These are phyloP conservation scores for Rhododendron molle DNA, from an alignment of 148 eudicot genomes.

Conservation along the genomic window DNA sequence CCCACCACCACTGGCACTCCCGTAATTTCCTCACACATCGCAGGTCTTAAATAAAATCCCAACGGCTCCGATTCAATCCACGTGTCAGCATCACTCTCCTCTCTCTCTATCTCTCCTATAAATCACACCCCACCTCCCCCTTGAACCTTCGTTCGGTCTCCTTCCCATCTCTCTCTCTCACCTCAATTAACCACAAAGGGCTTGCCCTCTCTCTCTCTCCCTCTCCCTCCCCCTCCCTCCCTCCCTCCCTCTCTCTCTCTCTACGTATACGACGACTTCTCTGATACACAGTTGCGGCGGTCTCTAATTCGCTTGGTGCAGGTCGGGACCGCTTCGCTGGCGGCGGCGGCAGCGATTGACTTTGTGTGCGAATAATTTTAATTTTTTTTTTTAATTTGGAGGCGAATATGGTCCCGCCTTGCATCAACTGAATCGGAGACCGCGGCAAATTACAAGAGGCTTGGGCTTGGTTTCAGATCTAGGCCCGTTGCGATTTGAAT, in stretches of 20 bases:
- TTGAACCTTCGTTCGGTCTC: not conserved
- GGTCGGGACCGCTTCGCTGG: constrained; percentile 81
- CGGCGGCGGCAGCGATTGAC: constrained; percentile 2
- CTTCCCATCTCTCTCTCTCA: not conserved
- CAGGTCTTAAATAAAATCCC: not conserved
- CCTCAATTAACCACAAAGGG: not conserved
- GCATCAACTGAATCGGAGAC: constrained; percentile 79
- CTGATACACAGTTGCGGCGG: constrained; percentile 39
- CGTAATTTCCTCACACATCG: not conserved
- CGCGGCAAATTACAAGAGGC: constrained; percentile 20
- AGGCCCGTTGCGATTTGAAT: constrained; percentile 1
- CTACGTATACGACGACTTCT: not conserved
- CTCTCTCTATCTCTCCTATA: constrained; percentile 18
- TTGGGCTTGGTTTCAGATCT: constrained; percentile 10
- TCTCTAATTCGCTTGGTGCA: constrained; percentile 99
- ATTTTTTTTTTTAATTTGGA: not conserved
- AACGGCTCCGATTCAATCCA: not conserved
- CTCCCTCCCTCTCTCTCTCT: not conserved
- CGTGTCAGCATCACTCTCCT: constrained; percentile 18
- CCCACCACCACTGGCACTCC: not conserved
- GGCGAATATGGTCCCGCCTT: constrained; percentile 52
- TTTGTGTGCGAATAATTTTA: not conserved
- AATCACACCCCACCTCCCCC: constrained; percentile 7
- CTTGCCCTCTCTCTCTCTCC: not conserved
- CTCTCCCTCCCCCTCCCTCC: not conserved